Evolutionary conservation across 805 yeast species (phyloP).

Genomic region (Ascoidea rubescens): DNA sequence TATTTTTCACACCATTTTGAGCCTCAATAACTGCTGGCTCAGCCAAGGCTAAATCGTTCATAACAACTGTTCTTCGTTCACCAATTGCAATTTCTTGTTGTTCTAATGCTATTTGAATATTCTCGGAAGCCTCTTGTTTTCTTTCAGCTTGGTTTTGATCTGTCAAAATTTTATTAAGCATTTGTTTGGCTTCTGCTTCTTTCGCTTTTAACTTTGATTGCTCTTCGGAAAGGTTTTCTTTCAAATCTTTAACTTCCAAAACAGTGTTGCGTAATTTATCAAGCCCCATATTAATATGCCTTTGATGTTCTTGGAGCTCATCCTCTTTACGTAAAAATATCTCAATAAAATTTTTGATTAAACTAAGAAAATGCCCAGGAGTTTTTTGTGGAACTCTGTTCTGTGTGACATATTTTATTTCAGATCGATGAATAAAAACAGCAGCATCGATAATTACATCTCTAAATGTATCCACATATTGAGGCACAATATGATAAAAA

Average conservation of each 20-base stretch:
- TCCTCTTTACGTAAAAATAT: slow-evolving; percentile 29
- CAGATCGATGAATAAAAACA: slow-evolving; percentile 29
- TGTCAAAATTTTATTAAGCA: slow-evolving; percentile 60
- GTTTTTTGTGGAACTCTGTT: slow-evolving; percentile 12
- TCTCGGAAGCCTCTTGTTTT: slow-evolving; percentile 72
- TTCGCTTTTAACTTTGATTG: slow-evolving; percentile 35
- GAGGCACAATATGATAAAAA: slow-evolving; percentile 4
- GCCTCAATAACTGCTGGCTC: slow-evolving; percentile 60
- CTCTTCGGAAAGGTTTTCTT: slow-evolving; percentile 38
- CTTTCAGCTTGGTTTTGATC: slow-evolving; percentile 92
- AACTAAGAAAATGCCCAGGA: slow-evolving; percentile 44
- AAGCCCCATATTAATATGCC: slow-evolving; percentile 61
- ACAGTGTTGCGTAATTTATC: slow-evolving; percentile 69
- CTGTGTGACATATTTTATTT: slow-evolving; percentile 8
- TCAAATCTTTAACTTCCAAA: slow-evolving; percentile 49
- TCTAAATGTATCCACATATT: slow-evolving; percentile 17
- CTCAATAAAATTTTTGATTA: slow-evolving; percentile 29
- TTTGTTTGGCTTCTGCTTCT: slow-evolving; percentile 52
- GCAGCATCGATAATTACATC: slow-evolving; percentile 34
- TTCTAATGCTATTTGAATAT: slow-evolving; percentile 55
- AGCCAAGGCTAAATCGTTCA: slow-evolving; percentile 44
- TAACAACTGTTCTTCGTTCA: slow-evolving; percentile 37
- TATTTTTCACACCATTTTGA: slow-evolving; percentile 77
- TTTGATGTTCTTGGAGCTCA: slow-evolving; percentile 48
- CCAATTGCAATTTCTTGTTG: slow-evolving; percentile 51